phyloP scores from a whole-genome alignment of 768 basidiomycete species.

The Tylopilus intermedius region DNA sequence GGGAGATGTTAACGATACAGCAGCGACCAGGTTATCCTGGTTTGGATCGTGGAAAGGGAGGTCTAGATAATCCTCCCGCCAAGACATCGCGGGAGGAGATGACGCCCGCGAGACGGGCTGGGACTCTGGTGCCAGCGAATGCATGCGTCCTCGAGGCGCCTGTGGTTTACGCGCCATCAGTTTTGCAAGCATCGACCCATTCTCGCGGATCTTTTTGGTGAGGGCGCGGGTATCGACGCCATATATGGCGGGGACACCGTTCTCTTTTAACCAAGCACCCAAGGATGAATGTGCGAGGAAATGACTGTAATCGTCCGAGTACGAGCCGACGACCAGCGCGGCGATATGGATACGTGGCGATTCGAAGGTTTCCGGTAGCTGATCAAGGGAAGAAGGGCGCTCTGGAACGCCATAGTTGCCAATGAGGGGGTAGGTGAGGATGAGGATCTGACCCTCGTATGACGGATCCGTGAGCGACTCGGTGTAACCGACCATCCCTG shows the following conservation, averaged over 20 bases:
- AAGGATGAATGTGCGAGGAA: slow-evolving; percentile 87
- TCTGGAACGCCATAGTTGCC: slow-evolving; percentile 97
- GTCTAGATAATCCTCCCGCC: slow-evolving; percentile 82
- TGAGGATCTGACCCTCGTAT: slow-evolving; percentile 95
- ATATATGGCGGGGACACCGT: slow-evolving; percentile 88
- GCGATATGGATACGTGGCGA: slow-evolving; percentile 92
- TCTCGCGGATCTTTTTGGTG: slow-evolving; percentile 93
- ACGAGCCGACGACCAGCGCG: slow-evolving; percentile 87
- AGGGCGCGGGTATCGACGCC: slow-evolving; percentile 95
- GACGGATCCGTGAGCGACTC: slow-evolving; percentile 98
- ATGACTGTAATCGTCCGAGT: slow-evolving; percentile 92
- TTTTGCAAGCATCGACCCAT: slow-evolving; percentile 88
- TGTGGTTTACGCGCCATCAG: slow-evolving; percentile 62
- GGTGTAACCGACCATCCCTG: slow-evolving; percentile 99
- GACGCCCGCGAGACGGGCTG: slow-evolving; percentile 44
- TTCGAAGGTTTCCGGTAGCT: slow-evolving; percentile 78
- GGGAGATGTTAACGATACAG: slow-evolving; percentile 71
- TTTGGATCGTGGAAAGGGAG: slow-evolving; percentile 88
- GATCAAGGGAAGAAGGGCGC: slow-evolving; percentile 46
- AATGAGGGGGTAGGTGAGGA: slow-evolving; percentile 93
- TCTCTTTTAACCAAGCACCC: slow-evolving; percentile 90
- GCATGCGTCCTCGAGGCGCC: slow-evolving; percentile 36
- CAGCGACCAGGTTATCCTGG: slow-evolving; percentile 81
- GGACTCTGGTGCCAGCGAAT: slow-evolving; percentile 34
- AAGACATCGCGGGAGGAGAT: slow-evolving; percentile 52